A percentile compares a stretch with the other conserved stretches of the same genome.
Evolutionary conservation across 2,329 filamentous ascomycete genomes (phyloP).

Genomic region (Calonectria pseudoturangicola): DNA sequence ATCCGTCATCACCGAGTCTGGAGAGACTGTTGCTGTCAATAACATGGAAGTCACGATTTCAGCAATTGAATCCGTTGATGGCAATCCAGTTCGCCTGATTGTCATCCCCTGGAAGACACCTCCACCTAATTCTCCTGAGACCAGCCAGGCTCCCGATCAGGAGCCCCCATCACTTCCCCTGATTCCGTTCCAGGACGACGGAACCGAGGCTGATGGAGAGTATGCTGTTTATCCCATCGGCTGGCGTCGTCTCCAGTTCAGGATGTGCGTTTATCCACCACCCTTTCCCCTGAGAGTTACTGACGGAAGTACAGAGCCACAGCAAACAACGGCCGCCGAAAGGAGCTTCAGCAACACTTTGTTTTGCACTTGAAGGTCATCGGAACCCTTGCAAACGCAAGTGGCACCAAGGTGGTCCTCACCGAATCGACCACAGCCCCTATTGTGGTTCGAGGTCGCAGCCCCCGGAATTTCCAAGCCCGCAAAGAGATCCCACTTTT

Average conservation of each 20-base stretch:
- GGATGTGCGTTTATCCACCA: slow-evolving; percentile 74
- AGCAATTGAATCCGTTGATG: slow-evolving; percentile 95
- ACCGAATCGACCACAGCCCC: slow-evolving; percentile 91
- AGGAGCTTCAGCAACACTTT: slow-evolving; percentile 98
- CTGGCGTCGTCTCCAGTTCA: slow-evolving; percentile 94
- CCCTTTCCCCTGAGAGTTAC: slow-evolving; percentile 23
- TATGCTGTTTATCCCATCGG: slow-evolving; percentile 94
- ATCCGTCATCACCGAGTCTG: slow-evolving; percentile 88
- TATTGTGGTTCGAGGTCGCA: slow-evolving; percentile 94
- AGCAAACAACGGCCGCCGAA: slow-evolving; percentile 94
- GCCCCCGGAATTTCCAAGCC: slow-evolving; percentile 95
- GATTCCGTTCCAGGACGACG: slow-evolving; percentile 78
- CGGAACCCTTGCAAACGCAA: slow-evolving; percentile 87
- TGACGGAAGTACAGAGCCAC: slow-evolving; percentile 78
- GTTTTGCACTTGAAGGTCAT: slow-evolving; percentile 90
- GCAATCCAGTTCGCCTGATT: slow-evolving; percentile 93
- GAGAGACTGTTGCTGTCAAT: slow-evolving; percentile 87
- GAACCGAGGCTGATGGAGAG: slow-evolving; percentile 80
- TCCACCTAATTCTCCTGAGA: slow-evolving; percentile 83
- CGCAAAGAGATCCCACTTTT: slow-evolving; percentile 93
- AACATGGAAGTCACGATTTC: slow-evolving; percentile 92
- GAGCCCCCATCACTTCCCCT: slow-evolving; percentile 90
- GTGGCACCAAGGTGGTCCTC: slow-evolving; percentile 87
- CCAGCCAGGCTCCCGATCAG: slow-evolving; percentile 81
- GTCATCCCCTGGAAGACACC: slow-evolving; percentile 99